Conservation (phyloP, 345 rosid genomes). For the Odontarrhena argentea region DNA sequence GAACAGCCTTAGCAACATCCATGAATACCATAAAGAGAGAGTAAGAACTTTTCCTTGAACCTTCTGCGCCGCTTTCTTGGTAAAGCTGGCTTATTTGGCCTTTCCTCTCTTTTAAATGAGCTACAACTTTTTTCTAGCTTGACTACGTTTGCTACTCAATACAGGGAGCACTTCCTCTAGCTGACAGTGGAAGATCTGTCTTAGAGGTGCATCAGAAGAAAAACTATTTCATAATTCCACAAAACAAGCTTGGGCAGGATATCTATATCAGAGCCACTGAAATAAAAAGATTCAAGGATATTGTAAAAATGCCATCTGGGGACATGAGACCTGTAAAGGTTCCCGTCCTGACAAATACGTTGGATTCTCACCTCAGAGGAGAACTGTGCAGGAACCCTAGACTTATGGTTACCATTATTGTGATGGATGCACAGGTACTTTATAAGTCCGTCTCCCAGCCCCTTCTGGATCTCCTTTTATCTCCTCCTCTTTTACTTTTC, state of each 20-base stretch:
- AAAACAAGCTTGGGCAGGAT: constrained; percentile 94
- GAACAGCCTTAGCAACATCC: constrained; percentile 69
- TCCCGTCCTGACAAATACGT: constrained; percentile 83
- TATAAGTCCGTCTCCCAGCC: constrained; percentile 11
- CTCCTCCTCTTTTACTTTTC: constrained; percentile 5
- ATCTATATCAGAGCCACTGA: constrained; percentile 78
- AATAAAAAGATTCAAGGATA: constrained; percentile 55
- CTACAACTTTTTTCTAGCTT: constrained; percentile 20
- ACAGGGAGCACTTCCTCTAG: constrained; percentile 60
- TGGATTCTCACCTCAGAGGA: constrained; percentile 80
- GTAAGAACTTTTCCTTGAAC: constrained; percentile 43
- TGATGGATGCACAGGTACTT: constrained; percentile 75
- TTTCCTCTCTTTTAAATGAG: constrained; percentile 14
- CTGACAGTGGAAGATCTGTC: constrained; percentile 57
- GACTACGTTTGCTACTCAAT: constrained; percentile 25
- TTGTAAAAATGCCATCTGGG: constrained; percentile 88
- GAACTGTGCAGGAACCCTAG: constrained; percentile 50
- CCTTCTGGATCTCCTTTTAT: constrained; percentile 8
- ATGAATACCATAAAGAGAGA: constrained; percentile 50
- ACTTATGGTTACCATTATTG: constrained; percentile 73
- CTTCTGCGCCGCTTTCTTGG: constrained; percentile 21
- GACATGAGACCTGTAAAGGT: constrained; percentile 81
- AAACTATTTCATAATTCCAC: constrained; percentile 78
- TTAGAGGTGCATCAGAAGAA: constrained; percentile 72
- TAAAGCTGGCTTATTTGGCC: background rate